Evolutionary conservation across 495 filamentous ascomycete species (phyloP).

Genomic region (Hypomontagnella monticulosa): DNA sequence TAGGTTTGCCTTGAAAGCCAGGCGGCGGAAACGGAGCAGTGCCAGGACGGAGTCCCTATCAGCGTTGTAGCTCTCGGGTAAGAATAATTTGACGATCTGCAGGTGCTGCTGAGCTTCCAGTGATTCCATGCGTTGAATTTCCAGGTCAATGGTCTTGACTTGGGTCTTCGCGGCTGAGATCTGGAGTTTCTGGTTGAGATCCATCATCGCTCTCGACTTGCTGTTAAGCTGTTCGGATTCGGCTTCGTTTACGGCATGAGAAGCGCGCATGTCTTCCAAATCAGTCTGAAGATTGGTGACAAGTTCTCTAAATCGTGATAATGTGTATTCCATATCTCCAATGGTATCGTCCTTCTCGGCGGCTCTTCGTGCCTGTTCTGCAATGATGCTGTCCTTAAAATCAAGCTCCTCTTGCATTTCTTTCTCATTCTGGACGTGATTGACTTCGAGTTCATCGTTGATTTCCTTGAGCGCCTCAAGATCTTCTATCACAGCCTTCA

Average conservation of each 20-base stretch:
- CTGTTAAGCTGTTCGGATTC: slow-evolving; percentile 87
- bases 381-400: slow-evolving; percentile 77
- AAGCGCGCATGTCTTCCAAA: slow-evolving; percentile 89
- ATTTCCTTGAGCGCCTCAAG: slow-evolving; percentile 88
- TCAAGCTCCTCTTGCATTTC: slow-evolving; percentile 95
- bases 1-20: slow-evolving; percentile 87
- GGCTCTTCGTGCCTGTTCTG: slow-evolving; percentile 74
- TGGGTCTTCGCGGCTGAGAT: slow-evolving; percentile 88
- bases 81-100: slow-evolving; percentile 84
- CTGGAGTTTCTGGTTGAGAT: slow-evolving; percentile 93
- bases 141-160: slow-evolving; percentile 91
- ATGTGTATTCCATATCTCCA: slow-evolving; percentile 88
- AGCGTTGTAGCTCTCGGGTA: slow-evolving; percentile 83
- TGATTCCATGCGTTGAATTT: slow-evolving; percentile 85
- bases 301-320: slow-evolving; percentile 86
- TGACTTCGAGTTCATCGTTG: slow-evolving; percentile 92
- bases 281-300: slow-evolving; percentile 87
- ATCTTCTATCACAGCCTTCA: slow-evolving; percentile 82
- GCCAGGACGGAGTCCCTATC: slow-evolving; percentile 86
- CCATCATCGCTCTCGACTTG: slow-evolving; percentile 91
- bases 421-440: slow-evolving; percentile 90
- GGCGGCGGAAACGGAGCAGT: slow-evolving; percentile 83
- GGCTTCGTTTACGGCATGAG: slow-evolving; percentile 88
- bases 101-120: slow-evolving; percentile 91
- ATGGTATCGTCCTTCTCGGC: slow-evolving; percentile 76